These are phyloP conservation scores for Metarhizium guizhouense DNA, from an alignment of 2,329 filamentous ascomycete genomes.

Conservation along the genomic window DNA sequence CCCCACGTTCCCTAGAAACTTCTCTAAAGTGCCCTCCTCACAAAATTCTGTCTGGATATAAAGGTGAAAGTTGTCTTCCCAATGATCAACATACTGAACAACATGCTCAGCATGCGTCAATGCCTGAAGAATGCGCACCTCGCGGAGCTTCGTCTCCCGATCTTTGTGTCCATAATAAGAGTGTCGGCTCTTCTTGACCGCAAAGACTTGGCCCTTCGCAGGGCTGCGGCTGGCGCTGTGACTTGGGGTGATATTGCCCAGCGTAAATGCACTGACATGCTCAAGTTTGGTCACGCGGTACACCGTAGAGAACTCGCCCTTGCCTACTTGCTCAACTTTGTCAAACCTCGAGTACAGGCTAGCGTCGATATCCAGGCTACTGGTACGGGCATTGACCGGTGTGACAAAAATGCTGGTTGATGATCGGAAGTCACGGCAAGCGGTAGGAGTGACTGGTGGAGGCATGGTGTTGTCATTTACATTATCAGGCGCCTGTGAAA, in stretches of 20 bases:
- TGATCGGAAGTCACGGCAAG: conserved; percentile 41
- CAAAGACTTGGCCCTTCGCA: conserved; percentile 59
- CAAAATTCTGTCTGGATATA: conserved; percentile 98
- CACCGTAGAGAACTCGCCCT: conserved; percentile 89
- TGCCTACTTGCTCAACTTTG: conserved; percentile 70
- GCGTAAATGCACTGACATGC: conserved; percentile 23
- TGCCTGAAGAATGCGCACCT: conserved; percentile 71
- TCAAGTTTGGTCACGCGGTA: conserved; percentile 58
- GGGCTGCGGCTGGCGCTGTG: conserved; percentile 40
- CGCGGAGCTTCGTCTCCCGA: conserved; percentile 73
- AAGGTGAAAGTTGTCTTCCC: conserved; percentile 77
- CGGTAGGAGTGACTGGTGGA: conserved; percentile 73
- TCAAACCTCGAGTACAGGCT: conserved; percentile 68
- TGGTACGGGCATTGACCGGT: conserved; percentile 59
- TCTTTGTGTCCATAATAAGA: conserved; percentile 71
- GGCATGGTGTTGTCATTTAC: conserved; percentile 27
- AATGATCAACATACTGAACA: conserved; percentile 73
- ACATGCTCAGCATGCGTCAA: conserved; percentile 77
- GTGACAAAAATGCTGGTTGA: conserved; percentile 51
- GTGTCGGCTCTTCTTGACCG: conserved; percentile 87
- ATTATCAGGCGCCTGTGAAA: conserved; percentile 51
- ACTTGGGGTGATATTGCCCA: conserved; percentile 38
- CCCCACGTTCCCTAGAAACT: conserved; percentile 76
- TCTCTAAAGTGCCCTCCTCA: conserved; percentile 83
- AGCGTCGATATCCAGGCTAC: conserved; percentile 62